Evolutionary conservation across 805 yeast species (phyloP).

Genomic region (Debaryomyces hansenii): DNA sequence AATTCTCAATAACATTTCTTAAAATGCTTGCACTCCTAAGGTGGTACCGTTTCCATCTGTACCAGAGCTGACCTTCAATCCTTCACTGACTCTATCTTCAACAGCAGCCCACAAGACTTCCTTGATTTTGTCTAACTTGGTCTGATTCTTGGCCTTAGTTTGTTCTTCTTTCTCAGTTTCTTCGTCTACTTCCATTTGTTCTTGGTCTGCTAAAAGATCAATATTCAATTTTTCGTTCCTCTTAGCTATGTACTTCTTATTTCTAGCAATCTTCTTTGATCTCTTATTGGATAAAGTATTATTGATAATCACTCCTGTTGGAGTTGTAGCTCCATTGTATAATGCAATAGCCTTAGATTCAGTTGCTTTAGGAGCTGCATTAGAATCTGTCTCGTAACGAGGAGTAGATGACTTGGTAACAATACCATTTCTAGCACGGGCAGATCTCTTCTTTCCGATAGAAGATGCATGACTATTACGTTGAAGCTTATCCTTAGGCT

Average conservation of each 20-base stretch:
- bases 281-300: conserved; percentile 73
- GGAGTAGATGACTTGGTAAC: conserved; percentile 48
- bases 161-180: conserved; percentile 14
- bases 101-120: conserved; percentile 72
- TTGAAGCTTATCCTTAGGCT: conserved; percentile 63
- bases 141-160: conserved; percentile 17
- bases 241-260: conserved; percentile 65
- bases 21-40: conserved; percentile 69
- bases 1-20: conserved; percentile 11
- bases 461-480: conserved; percentile 51
- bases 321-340: conserved; percentile 36
- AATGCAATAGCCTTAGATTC: conserved; percentile 46
- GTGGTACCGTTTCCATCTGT: conserved; percentile 75
- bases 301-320: conserved; percentile 49
- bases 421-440: conserved; percentile 39
- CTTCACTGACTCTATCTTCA: conserved; percentile 53
- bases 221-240: conserved; percentile 49
- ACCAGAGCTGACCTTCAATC: conserved; percentile 37
- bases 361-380: conserved; percentile 41
- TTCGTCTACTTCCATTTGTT: conserved; percentile 52
- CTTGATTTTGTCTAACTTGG: conserved; percentile 51
- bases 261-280: conserved; percentile 77
- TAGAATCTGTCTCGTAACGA: conserved; percentile 36
- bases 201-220: conserved; percentile 50
- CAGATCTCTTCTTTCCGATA: conserved; percentile 56